Percentiles rank a stretch among this genome's conserved stretches.
phyloP scores from a whole-genome alignment of 352 stramenopile genomes.

The Globisporangium heterothallicum region DNA sequence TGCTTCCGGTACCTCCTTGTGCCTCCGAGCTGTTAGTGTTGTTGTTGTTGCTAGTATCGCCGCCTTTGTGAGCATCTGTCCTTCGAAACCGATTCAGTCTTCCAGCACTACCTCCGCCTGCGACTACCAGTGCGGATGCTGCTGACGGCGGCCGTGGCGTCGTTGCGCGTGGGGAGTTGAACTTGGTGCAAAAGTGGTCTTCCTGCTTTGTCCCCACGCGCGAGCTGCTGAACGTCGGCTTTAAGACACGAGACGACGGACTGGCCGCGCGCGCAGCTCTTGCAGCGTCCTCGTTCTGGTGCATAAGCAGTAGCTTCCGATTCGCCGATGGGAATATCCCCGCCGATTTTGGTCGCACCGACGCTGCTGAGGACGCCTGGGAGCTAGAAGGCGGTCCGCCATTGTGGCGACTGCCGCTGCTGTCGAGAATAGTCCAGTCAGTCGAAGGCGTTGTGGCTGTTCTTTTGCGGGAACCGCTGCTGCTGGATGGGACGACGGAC shows the following conservation, averaged over 20 bases:
- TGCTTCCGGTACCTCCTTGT: neutral
- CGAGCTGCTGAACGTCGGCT: slow-evolving; percentile 7
- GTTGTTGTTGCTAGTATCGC: neutral
- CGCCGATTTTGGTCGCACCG: slow-evolving; percentile 7
- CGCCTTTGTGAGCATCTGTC: neutral
- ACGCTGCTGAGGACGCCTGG: neutral
- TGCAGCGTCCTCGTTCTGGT: neutral
- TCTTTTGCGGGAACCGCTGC: neutral
- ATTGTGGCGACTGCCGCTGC: neutral
- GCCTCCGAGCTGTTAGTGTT: neutral
- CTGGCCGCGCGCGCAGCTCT: neutral
- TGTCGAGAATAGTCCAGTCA: neutral
- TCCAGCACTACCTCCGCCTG: slow-evolving; percentile 3
- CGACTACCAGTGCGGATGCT: neutral
- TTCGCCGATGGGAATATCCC: neutral
- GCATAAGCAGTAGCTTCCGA: neutral
- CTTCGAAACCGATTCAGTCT: neutral
- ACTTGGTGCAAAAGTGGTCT: slow-evolving; percentile 11
- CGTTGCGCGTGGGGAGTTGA: slow-evolving; percentile 11
- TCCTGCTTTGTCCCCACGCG: slow-evolving; percentile 3
- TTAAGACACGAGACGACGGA: neutral
- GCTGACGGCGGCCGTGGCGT: slow-evolving; percentile 2
- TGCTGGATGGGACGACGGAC: neutral
- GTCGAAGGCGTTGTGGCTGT: neutral
- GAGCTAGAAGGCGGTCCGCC: neutral